Percentiles rank a stretch among this genome's conserved stretches.
phyloP scores from a whole-genome alignment of 2,329 filamentous ascomycete genomes.

The Penicillium digitatum region DNA sequence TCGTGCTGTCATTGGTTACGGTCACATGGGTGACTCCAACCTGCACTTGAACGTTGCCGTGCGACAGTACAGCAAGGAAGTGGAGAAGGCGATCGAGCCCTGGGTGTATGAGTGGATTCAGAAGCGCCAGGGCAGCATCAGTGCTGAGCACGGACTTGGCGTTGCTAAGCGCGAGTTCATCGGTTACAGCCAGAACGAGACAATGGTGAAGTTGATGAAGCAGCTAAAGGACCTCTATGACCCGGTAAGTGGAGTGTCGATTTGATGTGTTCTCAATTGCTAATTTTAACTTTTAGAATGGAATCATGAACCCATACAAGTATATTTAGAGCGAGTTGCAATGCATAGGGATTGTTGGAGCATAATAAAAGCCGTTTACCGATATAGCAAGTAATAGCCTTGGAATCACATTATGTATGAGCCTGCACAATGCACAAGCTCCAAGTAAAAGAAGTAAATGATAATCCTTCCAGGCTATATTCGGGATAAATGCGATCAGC shows the following conservation, averaged over 20 bases:
- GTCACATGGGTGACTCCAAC: conserved; percentile 97
- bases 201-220: conserved; percentile 87
- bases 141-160: conserved; percentile 90
- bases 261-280: background rate
- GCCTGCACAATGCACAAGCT: background rate
- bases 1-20: conserved; percentile 88
- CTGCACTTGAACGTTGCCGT: conserved; percentile 88
- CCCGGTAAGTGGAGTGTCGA: conserved; percentile 61
- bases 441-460: background rate
- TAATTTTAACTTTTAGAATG: conserved; percentile 59
- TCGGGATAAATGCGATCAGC: background rate
- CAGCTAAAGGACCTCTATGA: conserved; percentile 93
- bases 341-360: background rate
- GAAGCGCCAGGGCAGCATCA: conserved; percentile 85
- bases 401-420: background rate
- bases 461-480: background rate
- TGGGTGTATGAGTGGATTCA: conserved; percentile 98
- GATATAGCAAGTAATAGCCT: background rate
- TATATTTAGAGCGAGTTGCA: conserved; percentile 58
- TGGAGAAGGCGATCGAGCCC: conserved; percentile 85
- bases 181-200: conserved; percentile 84
- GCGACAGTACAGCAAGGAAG: conserved; percentile 75
- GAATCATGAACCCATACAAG: conserved; percentile 99
- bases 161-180: conserved; percentile 95
- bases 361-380: background rate